Evolutionary conservation across 2,329 filamentous ascomycete species (phyloP), one percentile per base, ranked within the genome.

Genomic region (Fusarium pilosicola): DNA sequence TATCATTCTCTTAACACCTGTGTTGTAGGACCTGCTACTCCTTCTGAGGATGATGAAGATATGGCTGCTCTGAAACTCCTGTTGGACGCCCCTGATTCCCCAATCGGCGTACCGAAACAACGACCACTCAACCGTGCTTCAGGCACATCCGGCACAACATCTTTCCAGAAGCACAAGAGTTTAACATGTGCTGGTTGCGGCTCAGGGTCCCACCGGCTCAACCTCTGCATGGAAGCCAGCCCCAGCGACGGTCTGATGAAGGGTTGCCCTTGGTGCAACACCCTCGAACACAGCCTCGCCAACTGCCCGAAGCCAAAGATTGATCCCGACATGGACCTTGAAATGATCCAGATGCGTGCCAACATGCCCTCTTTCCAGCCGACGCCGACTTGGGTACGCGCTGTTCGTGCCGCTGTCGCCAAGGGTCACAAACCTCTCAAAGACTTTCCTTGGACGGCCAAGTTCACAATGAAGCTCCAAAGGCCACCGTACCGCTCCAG

Each of bases 381-480:
- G 0, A 24, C 30, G 0, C 30, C 2, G 0, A 6, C 20, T 0
- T 51, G 48, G 48, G 30, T 24, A 0, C 8, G 11, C 0, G 1
- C 20, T 1, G 17, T 51, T 13, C 17, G n/a, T 7, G 12, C 2
- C 4, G 30, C 30, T 1, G 12, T 36, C 17, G 48, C 12, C 8
- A 1, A 24, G 0, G 30, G 30, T 3, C 30, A 34, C 3, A 34
- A 11, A 1, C 48, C 22, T 4, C 48, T n/a, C 1, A 20, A 0
- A 5, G 1, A 12, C 0, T 51, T 51, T 7, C 48, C 48, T 7
- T 51, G 30, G 48, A 51, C 48, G 0, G 0, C 6, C 3, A 0
- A 5, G 7, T 51, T 51, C 48, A 24, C 30, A 6, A 18, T 4
- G 3, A 46, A 26, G 11, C 2, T 41, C 0, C 38, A 4, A 24